Evolutionary conservation across 768 basidiomycete species (phyloP), one percentile per base, ranked within the genome.

Genomic region (Suillus fuscotomentosus): DNA sequence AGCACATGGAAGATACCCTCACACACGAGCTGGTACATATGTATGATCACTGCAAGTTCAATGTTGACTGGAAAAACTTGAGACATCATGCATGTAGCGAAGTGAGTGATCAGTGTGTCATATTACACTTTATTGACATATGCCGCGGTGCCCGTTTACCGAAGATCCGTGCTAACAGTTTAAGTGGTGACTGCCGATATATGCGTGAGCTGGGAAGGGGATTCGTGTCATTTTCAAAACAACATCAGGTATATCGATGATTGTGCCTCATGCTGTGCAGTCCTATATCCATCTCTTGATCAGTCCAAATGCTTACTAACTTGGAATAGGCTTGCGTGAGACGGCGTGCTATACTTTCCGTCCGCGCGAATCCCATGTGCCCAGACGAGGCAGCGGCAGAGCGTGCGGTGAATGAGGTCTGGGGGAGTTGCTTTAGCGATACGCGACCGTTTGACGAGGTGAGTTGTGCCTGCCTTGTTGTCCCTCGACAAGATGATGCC

Each of bases 371-470:
- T 74, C 89, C 94, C 14, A 81, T 83, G 24, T 98, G 96, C 72
- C 88, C 88, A 1, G 86, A 90, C 70, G 76, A 81, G 45, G 91
- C 83, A 6, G 80, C 90, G 31, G 97, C 96, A 14, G 94, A 95
- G 74, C 84, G 85, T 63, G 95, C 88, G 1, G 96, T 99, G 54
- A 97, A 98, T 68, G 93, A 97, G 74, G 97, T 97, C 41, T 99
- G 93, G 91, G 95, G 95, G 71, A 95, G 93, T 69, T 99, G 97
- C 76, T 95, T 93, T 77, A 89, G 85, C 43, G 97, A 99, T 74
- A 98, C 96, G 7, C 79, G 97, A 67, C 97, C 97, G 10, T 99
- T 98, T 75, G 97, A 99, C 75, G 96, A 99, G 89, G 94, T 94
- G 70, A 62, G 73, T 66, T 14, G 8, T 39, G 10, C 24, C 11